phyloP scores from a whole-genome alignment of 352 stramenopile species.

The Globisporangium irregulare region DNA sequence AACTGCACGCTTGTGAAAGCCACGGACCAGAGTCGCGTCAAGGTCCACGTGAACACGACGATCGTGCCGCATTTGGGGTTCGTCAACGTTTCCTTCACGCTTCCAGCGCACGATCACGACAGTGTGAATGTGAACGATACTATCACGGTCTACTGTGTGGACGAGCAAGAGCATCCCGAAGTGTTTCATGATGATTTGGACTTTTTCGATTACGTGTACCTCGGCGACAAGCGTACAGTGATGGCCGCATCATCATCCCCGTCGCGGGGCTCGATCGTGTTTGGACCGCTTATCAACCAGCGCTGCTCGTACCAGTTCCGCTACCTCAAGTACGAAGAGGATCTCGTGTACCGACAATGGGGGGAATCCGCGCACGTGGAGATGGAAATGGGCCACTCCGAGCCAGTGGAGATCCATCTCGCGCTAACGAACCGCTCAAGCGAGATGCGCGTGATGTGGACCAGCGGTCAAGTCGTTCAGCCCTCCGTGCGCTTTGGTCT shows the following conservation, averaged over 20 bases:
- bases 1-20: neutral
- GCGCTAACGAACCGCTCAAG: slow-evolving; percentile 12
- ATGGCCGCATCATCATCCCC: neutral
- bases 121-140: neutral
- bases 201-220: neutral
- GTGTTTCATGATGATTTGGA: neutral
- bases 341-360: neutral
- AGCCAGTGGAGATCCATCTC: slow-evolving; percentile 21
- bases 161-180: neutral
- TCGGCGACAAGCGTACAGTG: neutral
- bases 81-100: neutral
- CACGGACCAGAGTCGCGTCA: neutral
- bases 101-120: neutral
- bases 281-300: neutral
- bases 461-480: slow-evolving; percentile 30
- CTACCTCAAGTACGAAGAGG: neutral
- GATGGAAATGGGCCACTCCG: neutral
- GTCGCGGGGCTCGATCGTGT: neutral
- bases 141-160: neutral
- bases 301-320: neutral
- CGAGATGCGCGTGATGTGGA: slow-evolving; percentile 58
- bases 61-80: neutral
- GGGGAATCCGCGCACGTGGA: neutral
- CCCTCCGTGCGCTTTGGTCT: slow-evolving; percentile 35
- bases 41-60: neutral